Conservation (phyloP, 2,329 filamentous ascomycete species). For the Monilinia polystroma region DNA sequence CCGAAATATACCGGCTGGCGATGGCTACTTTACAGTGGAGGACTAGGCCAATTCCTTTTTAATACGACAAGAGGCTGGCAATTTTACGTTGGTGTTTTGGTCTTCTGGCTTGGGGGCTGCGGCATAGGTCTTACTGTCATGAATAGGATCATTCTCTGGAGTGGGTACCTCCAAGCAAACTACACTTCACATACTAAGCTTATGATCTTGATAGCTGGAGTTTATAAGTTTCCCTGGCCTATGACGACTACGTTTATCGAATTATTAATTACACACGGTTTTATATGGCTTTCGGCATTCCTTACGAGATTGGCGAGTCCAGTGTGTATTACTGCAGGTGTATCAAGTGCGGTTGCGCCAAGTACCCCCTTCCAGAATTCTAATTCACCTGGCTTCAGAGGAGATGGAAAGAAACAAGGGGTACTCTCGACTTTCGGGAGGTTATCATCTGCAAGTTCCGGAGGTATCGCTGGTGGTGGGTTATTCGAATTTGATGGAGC, state of each 20-base stretch:
- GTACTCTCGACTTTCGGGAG: slow-evolving; percentile 34
- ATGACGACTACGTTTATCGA: slow-evolving; percentile 51
- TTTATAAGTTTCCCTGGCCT: slow-evolving; percentile 53
- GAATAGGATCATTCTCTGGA: slow-evolving; percentile 52
- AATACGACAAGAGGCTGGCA: slow-evolving; percentile 49
- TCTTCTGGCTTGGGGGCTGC: slow-evolving; percentile 49
- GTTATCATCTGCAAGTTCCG: slow-evolving; percentile 40
- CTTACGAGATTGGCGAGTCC: slow-evolving; percentile 48
- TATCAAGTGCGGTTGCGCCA: slow-evolving; percentile 46
- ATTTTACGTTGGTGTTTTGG: slow-evolving; percentile 48
- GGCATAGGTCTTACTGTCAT: slow-evolving; percentile 49
- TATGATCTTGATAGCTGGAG: slow-evolving; percentile 43
- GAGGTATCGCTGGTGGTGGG: slow-evolving; percentile 53
- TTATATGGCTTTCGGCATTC: slow-evolving; percentile 48
- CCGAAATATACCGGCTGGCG: slow-evolving; percentile 39
- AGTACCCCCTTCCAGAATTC: slow-evolving; percentile 44
- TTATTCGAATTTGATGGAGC: slow-evolving; percentile 52
- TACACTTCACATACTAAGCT: slow-evolving; percentile 39
- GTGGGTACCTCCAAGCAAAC: slow-evolving; percentile 40
- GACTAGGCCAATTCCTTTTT: slow-evolving; percentile 50
- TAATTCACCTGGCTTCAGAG: slow-evolving; percentile 35
- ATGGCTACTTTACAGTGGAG: slow-evolving; percentile 43
- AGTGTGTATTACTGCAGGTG: slow-evolving; percentile 42
- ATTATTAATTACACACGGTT: slow-evolving; percentile 50
- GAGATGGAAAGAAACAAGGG: slow-evolving; percentile 36